Percentiles rank a stretch among this genome's conserved stretches.
Conservation (phyloP, 176 grass and related monocot species). For the Zoysia japonica region DNA sequence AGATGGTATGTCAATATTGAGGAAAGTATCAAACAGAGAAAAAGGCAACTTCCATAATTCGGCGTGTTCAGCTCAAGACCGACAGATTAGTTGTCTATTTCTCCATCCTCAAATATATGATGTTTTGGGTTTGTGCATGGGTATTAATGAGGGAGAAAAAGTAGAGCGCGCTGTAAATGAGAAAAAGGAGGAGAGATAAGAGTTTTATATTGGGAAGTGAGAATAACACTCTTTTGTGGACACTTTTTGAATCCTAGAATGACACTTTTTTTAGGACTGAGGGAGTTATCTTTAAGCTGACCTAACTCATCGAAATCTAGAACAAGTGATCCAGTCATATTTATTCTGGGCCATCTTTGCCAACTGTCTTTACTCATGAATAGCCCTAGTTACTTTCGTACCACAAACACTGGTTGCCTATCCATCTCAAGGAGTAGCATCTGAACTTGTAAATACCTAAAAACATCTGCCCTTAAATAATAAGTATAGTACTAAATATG, state of each 20-base stretch:
- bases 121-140: too few species aligned
- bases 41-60: background rate
- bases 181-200: too few species aligned
- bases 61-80: background rate
- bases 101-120: too few species aligned
- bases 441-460: background rate
- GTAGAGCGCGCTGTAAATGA: too few species aligned
- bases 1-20: background rate
- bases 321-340: background rate
- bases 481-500: conserved; percentile 10
- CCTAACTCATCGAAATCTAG: background rate
- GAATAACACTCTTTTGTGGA: too few species aligned
- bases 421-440: background rate
- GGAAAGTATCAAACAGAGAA: background rate
- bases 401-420: background rate
- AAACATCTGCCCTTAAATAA: background rate
- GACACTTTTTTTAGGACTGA: too few species aligned
- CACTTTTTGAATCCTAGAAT: too few species aligned
- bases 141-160: too few species aligned
- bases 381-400: background rate
- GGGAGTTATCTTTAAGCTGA: background rate
- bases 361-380: background rate
- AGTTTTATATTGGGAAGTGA: too few species aligned
- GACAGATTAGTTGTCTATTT: background rate
- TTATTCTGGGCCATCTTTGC: background rate